Evolutionary conservation across 2,329 filamentous ascomycete species (phyloP).

Genomic region (Annulohypoxylon truncatum): DNA sequence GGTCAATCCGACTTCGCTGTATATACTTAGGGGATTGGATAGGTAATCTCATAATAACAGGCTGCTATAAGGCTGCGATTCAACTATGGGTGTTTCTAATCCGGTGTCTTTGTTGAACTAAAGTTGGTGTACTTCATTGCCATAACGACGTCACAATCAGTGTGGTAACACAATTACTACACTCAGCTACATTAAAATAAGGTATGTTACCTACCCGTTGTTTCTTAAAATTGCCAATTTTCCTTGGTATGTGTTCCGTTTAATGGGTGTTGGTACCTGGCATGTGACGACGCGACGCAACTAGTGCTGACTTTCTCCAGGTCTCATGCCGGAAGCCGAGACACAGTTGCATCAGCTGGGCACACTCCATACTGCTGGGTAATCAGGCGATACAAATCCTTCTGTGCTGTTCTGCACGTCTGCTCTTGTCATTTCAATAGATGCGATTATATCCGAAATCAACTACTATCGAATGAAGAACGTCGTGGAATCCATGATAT

Average conservation of each 20-base stretch:
- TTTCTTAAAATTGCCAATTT: not conserved
- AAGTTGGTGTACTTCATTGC: not conserved
- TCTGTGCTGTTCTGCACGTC: not conserved
- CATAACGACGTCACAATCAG: not conserved
- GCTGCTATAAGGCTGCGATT: not conserved
- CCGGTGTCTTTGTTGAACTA: not conserved
- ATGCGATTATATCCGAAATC: too few species aligned
- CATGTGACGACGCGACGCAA: not conserved
- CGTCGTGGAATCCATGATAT: slow-evolving; percentile 24
- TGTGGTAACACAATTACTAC: not conserved
- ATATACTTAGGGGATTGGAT: not conserved
- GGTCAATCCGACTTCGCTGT: not conserved
- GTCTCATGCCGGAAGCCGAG: not conserved
- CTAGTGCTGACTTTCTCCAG: not conserved
- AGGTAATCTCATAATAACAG: not conserved
- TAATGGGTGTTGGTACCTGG: not conserved
- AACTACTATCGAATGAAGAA: not conserved
- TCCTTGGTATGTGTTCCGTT: not conserved
- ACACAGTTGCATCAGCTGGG: not conserved
- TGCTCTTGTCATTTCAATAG: not conserved
- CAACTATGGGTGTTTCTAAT: not conserved
- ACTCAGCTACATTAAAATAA: not conserved
- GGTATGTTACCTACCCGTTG: not conserved
- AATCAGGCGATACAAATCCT: not conserved
- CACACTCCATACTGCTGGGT: not conserved